phyloP scores from a whole-genome alignment of 768 basidiomycete genomes.

The Rhizopogon sp. region DNA sequence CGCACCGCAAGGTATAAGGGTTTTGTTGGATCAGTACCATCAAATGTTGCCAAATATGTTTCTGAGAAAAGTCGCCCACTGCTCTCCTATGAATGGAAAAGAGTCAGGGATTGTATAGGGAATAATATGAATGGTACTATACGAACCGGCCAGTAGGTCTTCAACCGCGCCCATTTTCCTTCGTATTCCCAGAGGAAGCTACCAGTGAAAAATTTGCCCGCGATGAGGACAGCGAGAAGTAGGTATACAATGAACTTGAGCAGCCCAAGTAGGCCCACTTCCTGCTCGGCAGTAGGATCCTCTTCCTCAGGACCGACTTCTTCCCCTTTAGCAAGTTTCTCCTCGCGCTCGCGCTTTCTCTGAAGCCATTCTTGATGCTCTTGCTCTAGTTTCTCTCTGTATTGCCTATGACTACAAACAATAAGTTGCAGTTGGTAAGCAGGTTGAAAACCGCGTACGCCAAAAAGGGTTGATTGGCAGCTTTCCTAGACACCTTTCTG shows the following conservation, averaged over 20 bases:
- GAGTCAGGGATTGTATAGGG: background rate
- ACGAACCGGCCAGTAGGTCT: conserved; percentile 62
- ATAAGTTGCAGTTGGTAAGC: background rate
- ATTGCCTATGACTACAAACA: conserved; percentile 56
- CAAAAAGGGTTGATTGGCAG: conserved; percentile 82
- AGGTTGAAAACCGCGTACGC: conserved; percentile 45
- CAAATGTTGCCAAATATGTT: conserved; percentile 54
- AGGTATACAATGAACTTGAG: conserved; percentile 65
- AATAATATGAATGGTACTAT: background rate
- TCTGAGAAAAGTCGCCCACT: conserved; percentile 76
- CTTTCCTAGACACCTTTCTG: conserved; percentile 73
- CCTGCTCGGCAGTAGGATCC: conserved; percentile 66
- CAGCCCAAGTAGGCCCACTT: conserved; percentile 59
- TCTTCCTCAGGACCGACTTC: conserved; percentile 65
- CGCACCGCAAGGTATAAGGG: conserved; percentile 85
- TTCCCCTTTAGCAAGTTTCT: conserved; percentile 70
- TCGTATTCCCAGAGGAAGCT: conserved; percentile 83
- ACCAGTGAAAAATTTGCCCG: conserved; percentile 84
- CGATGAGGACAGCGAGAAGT: conserved; percentile 47
- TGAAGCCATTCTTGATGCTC: conserved; percentile 61
- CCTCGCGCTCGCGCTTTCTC: conserved; percentile 67
- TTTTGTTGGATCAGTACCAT: conserved; percentile 58
- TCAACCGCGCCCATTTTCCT: conserved; percentile 53
- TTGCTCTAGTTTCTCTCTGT: conserved; percentile 55
- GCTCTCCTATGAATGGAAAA: conserved; percentile 31